These are phyloP conservation scores for Monosporascus cannonballus DNA, from an alignment of 2,329 filamentous ascomycete species.

Conservation along the genomic window DNA sequence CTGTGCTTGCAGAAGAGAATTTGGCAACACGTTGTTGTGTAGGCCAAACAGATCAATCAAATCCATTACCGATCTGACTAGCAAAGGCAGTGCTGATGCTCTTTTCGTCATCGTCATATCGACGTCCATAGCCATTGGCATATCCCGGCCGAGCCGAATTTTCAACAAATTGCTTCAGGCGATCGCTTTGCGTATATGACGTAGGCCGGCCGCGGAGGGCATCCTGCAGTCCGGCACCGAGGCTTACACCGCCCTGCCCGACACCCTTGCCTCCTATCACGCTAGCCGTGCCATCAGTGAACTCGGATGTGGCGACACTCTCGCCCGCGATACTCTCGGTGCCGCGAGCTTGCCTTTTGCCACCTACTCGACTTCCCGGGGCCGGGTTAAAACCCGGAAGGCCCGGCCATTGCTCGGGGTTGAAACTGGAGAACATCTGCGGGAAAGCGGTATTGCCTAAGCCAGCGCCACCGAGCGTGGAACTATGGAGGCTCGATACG, in stretches of 20 bases:
- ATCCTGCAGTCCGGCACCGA: slow-evolving; percentile 73
- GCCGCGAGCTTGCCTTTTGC: slow-evolving; percentile 60
- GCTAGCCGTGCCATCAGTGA: slow-evolving; percentile 75
- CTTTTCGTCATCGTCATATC: slow-evolving; percentile 86
- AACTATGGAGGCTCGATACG: slow-evolving; percentile 92
- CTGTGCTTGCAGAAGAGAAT: not conserved
- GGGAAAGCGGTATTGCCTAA: slow-evolving; percentile 73
- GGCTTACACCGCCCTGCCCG: slow-evolving; percentile 80
- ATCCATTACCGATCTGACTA: slow-evolving; percentile 71
- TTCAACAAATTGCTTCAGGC: slow-evolving; percentile 91
- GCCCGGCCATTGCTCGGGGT: slow-evolving; percentile 80
- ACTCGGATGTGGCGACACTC: slow-evolving; percentile 85
- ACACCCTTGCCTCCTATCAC: slow-evolving; percentile 69
- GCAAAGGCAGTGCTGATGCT: slow-evolving; percentile 96
- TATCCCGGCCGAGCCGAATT: slow-evolving; percentile 65
- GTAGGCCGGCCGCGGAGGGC: slow-evolving; percentile 59
- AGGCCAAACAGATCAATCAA: slow-evolving; percentile 20
- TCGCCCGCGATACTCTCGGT: slow-evolving; percentile 83
- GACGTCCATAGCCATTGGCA: slow-evolving; percentile 63
- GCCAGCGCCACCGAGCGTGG: slow-evolving; percentile 79
- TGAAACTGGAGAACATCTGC: slow-evolving; percentile 92
- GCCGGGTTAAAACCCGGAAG: slow-evolving; percentile 56
- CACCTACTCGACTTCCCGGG: slow-evolving; percentile 55
- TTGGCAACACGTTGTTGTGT: not conserved
- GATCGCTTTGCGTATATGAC: slow-evolving; percentile 74